A percentile compares a stretch with the other conserved stretches of the same genome.
phyloP scores from a whole-genome alignment of 495 filamentous ascomycete species.

The Gamarada debralockiae region DNA sequence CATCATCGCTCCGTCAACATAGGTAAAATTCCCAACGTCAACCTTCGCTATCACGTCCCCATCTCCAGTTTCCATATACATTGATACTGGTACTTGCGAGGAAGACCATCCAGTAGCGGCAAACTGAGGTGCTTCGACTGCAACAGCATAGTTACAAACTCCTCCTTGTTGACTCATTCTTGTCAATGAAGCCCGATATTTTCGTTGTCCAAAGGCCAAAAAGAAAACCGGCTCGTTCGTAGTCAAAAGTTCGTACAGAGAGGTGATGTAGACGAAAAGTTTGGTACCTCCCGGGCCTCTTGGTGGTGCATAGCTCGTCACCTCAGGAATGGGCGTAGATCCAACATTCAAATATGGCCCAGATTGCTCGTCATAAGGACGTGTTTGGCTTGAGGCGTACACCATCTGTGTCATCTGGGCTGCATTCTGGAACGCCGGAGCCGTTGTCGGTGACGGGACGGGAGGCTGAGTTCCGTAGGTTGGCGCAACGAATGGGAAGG shows the following conservation, averaged over 20 bases:
- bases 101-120: slow-evolving; percentile 60
- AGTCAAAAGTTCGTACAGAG: slow-evolving; percentile 64
- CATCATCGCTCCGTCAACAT: slow-evolving; percentile 44
- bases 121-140: slow-evolving; percentile 69
- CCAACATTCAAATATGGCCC: slow-evolving; percentile 47
- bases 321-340: slow-evolving; percentile 48
- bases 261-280: slow-evolving; percentile 68
- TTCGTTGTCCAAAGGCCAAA: slow-evolving; percentile 71
- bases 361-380: slow-evolving; percentile 48
- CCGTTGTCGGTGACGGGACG: slow-evolving; percentile 25
- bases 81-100: slow-evolving; percentile 65
- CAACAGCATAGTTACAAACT: slow-evolving; percentile 65
- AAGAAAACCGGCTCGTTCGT: slow-evolving; percentile 53
- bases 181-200: slow-evolving; percentile 57
- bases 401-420: slow-evolving; percentile 46
- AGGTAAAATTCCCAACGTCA: slow-evolving; percentile 76
- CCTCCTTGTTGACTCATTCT: slow-evolving; percentile 56
- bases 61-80: slow-evolving; percentile 64
- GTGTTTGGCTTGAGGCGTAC: slow-evolving; percentile 22
- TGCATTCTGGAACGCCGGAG: slow-evolving; percentile 38
- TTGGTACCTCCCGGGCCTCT: slow-evolving; percentile 64
- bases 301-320: slow-evolving; percentile 64
- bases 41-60: slow-evolving; percentile 58
- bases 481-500: slow-evolving; percentile 28
- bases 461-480: slow-evolving; percentile 19